Base-by-base conservation (phyloP, 805 yeast genomes). In the Nakazawaea wyomingensis region DNA sequence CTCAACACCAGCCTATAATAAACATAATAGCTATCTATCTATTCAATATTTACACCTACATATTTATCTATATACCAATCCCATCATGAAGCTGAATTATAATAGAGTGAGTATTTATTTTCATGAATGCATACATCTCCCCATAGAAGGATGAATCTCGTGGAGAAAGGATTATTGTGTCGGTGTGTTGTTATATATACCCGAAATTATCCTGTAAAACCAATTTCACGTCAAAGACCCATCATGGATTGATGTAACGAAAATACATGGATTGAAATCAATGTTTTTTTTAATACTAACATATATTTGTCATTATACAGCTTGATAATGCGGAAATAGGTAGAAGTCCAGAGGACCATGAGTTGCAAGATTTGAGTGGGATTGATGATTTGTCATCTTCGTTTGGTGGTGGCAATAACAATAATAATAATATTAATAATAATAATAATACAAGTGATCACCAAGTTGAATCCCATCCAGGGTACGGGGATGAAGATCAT, bases 321-420 rank as follows among this genome's bases (percentile, higher is more conserved):
- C 27, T 24, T 24, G 27, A 24, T 24, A 9, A 8, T 24, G 11
- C 11, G 11, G 42, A 31, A 13, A 34, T 28, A 10, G 46, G 39
- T 29, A 37, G 30, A 16, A 39, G 37, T 16, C 33, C 37, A 17
- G 44, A 45, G 14, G 40, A 32, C 21, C 31, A 18, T 7, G 49
- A 46, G 30, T 18, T 46, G 11, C 42, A 43, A 28, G 42, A 43
- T 27, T 21, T 46, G 30, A 26, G 31, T 31, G 10, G 18, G 10
- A 30, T n/a, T n/a, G 40, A 31, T 24, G 34, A 26, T 5, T 27
- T 49, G 18, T 26, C 49, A 19, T 48, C 53, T 2, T 51, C 54
- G 10, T 51, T 51, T 35, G 11, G 11, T 3, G 27, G 3, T 9
- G 43, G 42, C 10, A 35, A 40, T 14, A 31, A 35, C 31, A 21